Evolutionary conservation across 2,329 filamentous ascomycete genomes (phyloP).

Genomic region (Colletotrichum acutatum): DNA sequence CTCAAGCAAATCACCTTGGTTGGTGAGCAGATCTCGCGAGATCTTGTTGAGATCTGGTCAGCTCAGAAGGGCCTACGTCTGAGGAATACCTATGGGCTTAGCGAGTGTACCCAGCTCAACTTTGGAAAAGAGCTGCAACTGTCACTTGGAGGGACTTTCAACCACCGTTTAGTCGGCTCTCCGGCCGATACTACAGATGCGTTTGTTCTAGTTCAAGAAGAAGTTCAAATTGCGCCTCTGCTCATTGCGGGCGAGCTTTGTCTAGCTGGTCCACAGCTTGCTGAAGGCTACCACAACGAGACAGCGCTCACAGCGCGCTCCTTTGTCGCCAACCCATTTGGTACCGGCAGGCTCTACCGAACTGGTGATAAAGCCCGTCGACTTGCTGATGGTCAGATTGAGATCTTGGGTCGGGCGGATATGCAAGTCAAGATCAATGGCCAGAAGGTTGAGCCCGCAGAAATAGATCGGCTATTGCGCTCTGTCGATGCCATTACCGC

Average conservation of each 20-base stretch:
- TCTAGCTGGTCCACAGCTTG: conserved; percentile 32
- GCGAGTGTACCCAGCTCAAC: conserved; percentile 38
- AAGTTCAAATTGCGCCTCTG: conserved; percentile 31
- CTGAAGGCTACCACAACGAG: conserved; percentile 4
- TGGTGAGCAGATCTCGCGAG: conserved; percentile 38
- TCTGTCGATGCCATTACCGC: not conserved
- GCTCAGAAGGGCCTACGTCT: conserved; percentile 5
- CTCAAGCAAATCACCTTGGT: conserved; percentile 37
- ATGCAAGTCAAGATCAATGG: conserved; percentile 47
- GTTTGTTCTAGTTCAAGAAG: conserved; percentile 34
- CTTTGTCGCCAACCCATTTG: conserved; percentile 10
- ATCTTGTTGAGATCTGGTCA: conserved; percentile 33
- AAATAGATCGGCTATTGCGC: conserved; percentile 41
- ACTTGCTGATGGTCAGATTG: conserved; percentile 39
- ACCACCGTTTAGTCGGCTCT: conserved; percentile 12
- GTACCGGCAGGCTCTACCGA: conserved; percentile 35
- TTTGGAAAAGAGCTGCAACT: conserved; percentile 26
- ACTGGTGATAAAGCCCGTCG: conserved; percentile 39
- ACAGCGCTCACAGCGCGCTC: not conserved
- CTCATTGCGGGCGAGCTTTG: conserved; percentile 38
- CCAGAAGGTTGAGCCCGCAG: conserved; percentile 45
- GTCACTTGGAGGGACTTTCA: not conserved
- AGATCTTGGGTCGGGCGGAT: conserved; percentile 42
- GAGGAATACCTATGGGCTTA: conserved; percentile 42
- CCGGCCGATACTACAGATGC: conserved; percentile 26